Conservation (phyloP, 2,329 filamentous ascomycete genomes). For the Metarhizium robertsii region DNA sequence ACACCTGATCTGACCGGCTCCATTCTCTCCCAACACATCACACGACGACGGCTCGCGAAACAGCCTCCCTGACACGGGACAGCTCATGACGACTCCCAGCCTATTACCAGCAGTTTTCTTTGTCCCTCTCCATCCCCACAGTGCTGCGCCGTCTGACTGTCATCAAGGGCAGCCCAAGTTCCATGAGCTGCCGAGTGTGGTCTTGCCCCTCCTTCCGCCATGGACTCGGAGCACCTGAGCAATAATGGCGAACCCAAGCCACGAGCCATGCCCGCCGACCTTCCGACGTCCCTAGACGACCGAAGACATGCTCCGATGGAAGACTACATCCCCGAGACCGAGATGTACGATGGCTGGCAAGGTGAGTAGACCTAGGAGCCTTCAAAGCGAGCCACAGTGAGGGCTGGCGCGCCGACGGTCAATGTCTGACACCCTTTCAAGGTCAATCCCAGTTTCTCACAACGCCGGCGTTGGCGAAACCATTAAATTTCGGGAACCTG, state of each 20-base stretch:
- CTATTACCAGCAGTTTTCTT: background rate
- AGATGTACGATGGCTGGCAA: conserved; percentile 99
- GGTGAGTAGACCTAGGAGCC: conserved; percentile 36
- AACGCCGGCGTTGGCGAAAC: conserved; percentile 73
- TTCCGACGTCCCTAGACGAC: conserved; percentile 88
- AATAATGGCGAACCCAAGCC: conserved; percentile 32
- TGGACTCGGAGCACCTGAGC: conserved; percentile 48
- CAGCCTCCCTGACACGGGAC: background rate
- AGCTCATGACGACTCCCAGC: background rate
- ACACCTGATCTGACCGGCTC: background rate
- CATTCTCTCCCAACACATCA: background rate
- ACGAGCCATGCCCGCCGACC: conserved; percentile 63
- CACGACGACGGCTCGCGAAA: background rate
- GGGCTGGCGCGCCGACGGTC: background rate
- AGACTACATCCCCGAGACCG: conserved; percentile 65
- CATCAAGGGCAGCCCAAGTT: conserved; percentile 9
- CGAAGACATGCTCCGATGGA: conserved; percentile 59
- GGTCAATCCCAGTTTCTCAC: conserved; percentile 94
- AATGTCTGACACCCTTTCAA: conserved; percentile 28
- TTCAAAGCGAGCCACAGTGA: background rate
- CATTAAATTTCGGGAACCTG: conserved; percentile 72
- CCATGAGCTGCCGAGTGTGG: conserved; percentile 24
- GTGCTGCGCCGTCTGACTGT: background rate
- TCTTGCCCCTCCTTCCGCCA: conserved; percentile 34
- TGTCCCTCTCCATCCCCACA: background rate